A percentile compares a stretch with the other conserved stretches of the same genome.
These are phyloP conservation scores for Plenodomus lindquistii DNA, from an alignment of 2,329 filamentous ascomycete genomes.

Conservation along the genomic window DNA sequence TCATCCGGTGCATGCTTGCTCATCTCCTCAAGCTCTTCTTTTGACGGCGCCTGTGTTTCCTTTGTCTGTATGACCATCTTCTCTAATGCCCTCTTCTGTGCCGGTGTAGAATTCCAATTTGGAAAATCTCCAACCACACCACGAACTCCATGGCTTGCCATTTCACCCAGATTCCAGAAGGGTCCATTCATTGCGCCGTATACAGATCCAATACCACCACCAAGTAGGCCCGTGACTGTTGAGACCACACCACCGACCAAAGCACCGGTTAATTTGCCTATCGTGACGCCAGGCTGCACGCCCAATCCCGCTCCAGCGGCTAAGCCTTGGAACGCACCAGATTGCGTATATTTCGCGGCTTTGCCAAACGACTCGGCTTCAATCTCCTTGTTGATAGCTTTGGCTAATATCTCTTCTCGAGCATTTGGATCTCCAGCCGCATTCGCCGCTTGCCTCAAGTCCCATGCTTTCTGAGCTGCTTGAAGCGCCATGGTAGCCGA, in stretches of 20 bases:
- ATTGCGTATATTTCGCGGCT: slow-evolving; percentile 46
- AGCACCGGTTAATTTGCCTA: slow-evolving; percentile 42
- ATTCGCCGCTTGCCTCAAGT: slow-evolving; percentile 46
- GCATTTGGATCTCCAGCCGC: slow-evolving; percentile 45
- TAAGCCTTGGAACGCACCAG: slow-evolving; percentile 46
- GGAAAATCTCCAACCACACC: slow-evolving; percentile 41
- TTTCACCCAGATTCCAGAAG: slow-evolving; percentile 42
- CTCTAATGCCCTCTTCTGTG: slow-evolving; percentile 42
- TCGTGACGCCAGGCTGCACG: slow-evolving; percentile 39
- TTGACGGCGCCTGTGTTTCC: slow-evolving; percentile 35
- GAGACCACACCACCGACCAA: slow-evolving; percentile 40
- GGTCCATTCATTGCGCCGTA: slow-evolving; percentile 43
- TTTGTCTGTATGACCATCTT: slow-evolving; percentile 45
- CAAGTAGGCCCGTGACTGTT: slow-evolving; percentile 40
- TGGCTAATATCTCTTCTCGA: slow-evolving; percentile 44
- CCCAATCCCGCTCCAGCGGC: slow-evolving; percentile 46
- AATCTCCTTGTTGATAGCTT: slow-evolving; percentile 48
- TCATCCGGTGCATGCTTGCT: slow-evolving; percentile 38
- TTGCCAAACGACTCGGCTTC: slow-evolving; percentile 49
- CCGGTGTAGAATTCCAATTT: slow-evolving; percentile 37
- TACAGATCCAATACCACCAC: slow-evolving; percentile 41
- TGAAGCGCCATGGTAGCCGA: slow-evolving; percentile 44
- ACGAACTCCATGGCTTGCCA: slow-evolving; percentile 42
- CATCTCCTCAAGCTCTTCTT: slow-evolving; percentile 42
- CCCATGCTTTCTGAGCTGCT: slow-evolving; percentile 44